Evolutionary conservation across 768 basidiomycete species (phyloP).

Genomic region (Calocybe cyanea): DNA sequence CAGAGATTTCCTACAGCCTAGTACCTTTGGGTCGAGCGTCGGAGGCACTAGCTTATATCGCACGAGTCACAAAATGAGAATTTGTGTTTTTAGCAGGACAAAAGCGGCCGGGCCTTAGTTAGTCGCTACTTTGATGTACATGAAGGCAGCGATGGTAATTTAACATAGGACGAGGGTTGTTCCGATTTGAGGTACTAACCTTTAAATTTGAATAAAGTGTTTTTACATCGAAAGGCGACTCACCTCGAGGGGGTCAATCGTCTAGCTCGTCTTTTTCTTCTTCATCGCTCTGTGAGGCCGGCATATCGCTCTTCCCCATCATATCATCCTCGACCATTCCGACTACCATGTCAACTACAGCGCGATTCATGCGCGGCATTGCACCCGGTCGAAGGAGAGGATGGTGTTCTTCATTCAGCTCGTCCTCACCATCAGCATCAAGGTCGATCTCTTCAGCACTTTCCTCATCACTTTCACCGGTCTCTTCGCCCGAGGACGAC

Average conservation of each 20-base stretch:
- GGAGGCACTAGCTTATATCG: too few species aligned
- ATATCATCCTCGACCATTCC: conserved; percentile 58
- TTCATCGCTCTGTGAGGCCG: conserved; percentile 26
- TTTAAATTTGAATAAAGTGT: too few species aligned
- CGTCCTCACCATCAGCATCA: conserved; percentile 29
- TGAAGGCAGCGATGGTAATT: too few species aligned
- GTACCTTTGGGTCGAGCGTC: too few species aligned
- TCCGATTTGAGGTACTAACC: too few species aligned
- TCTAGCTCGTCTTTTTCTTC: conserved; percentile 51
- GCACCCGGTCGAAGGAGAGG: conserved; percentile 64
- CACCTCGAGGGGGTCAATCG: conserved; percentile 19
- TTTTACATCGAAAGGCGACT: too few species aligned
- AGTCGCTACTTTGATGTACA: too few species aligned
- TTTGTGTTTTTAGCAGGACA: too few species aligned
- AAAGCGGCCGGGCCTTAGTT: too few species aligned
- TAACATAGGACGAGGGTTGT: too few species aligned
- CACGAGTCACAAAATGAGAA: too few species aligned
- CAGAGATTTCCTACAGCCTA: too few species aligned
- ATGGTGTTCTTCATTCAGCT: conserved; percentile 53
- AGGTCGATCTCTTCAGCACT: conserved; percentile 29
- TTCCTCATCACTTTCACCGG: conserved; percentile 22
- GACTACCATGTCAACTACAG: conserved; percentile 61
- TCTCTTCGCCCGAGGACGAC: conserved; percentile 19
- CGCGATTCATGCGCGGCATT: conserved; percentile 64
- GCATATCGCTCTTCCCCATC: conserved; percentile 26